A percentile compares a stretch with the other conserved stretches of the same genome.
Evolutionary conservation across 2,329 filamentous ascomycete genomes (phyloP).

Genomic region (Aspergillus sojae): DNA sequence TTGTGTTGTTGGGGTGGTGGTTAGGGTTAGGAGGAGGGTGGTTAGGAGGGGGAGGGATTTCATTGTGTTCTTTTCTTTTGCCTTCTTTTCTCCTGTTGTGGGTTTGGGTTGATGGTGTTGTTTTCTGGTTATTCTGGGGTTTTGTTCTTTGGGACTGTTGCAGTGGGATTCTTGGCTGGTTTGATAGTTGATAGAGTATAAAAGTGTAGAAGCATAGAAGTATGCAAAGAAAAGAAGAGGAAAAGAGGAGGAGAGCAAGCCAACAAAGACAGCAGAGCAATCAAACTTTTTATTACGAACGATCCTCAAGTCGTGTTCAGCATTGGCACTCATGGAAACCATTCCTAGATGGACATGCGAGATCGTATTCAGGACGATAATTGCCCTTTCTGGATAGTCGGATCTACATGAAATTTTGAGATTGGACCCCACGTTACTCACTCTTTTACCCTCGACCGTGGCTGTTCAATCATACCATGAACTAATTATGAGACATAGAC

Average conservation of each 20-base stretch:
- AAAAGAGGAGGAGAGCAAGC: not conserved
- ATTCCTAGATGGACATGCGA: not conserved
- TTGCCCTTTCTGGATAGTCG: not conserved
- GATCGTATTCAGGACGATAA: not conserved
- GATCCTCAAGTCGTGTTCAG: not conserved
- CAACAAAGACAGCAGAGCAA: not conserved
- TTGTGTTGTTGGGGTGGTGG: not conserved
- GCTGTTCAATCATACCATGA: too few species aligned
- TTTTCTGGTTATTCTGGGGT: not conserved
- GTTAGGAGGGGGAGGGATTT: not conserved
- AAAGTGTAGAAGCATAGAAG: not conserved
- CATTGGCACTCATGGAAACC: not conserved
- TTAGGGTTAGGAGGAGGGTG: not conserved
- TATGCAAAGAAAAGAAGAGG: not conserved
- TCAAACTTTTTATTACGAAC: not conserved
- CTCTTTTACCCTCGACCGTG: too few species aligned
- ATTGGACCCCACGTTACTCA: not conserved
- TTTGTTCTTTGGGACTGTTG: not conserved
- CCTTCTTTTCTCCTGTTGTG: not conserved
- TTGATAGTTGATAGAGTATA: not conserved
- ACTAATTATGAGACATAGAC: too few species aligned
- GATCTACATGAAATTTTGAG: not conserved
- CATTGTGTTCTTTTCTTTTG: not conserved
- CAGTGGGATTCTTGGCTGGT: not conserved
- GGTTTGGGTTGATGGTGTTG: not conserved